Base-by-base conservation (phyloP, 495 filamentous ascomycete species). In the Penicillium paradoxum region DNA sequence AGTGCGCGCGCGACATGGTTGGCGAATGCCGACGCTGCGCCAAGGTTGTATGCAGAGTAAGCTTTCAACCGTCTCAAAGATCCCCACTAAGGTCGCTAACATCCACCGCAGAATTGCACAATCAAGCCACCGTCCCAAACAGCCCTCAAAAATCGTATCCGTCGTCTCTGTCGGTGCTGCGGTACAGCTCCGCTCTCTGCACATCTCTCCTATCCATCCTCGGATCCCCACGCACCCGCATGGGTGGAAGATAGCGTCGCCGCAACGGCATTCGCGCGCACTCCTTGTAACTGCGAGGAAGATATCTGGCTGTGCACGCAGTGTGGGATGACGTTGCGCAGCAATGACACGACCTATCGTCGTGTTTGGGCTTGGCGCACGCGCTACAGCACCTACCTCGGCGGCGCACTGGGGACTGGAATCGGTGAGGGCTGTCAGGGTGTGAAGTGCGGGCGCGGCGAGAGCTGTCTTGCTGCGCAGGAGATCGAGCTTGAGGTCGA, bases 351-450 rank as follows among this genome's bases (percentile, higher is more conserved):
- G 13, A 86, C 84, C 25, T 95, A 96, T 68, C 73, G 79, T 34
- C 84, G 87, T 32, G 85, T 90, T 32, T 96, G 91, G 91, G 82
- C 75, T 18, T 96, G 91, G 90, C 85, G 91, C 17, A 89, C 82
- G 19, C 80, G 87, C n/a, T 96, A 95, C 70, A 83, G 84, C 41
- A 83, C 84, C 17, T 84, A 82, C 27, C 85, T 90, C 0, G 88
- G 89, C 32, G 64, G 57, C 11, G 89, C 89, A 0, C 71, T 95
- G 0, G 89, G 90, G 3, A 90, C 87, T 2, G 91, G 91, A 14
- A 91, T 93, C 42, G 89, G 90, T 37, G 90, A 95, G 60, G 91
- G 90, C 49, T 82, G 88, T 61, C 85, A 91, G 55, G 90, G 91
- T 36, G 88, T 95, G 3, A 82, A 87, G 57, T 96, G 91, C 64